phyloP scores from a whole-genome alignment of 106 monocot species.

The Triglochin maritima region DNA sequence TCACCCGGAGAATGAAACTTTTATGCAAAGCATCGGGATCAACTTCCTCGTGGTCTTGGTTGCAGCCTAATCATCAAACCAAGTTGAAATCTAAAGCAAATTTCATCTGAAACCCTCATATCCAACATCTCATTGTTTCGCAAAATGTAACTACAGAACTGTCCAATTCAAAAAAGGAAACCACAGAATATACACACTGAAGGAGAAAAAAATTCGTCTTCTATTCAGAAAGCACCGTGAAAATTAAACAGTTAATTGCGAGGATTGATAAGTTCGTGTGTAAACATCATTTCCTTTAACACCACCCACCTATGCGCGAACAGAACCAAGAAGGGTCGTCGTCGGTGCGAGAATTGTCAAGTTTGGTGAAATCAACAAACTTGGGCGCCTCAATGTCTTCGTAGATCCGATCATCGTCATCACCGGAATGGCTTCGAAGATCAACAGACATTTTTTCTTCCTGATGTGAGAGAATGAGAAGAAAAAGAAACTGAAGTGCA shows the following conservation, averaged over 20 bases:
- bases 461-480: too few relatives aligned
- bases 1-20: slow-evolving; percentile 55
- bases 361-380: slow-evolving; percentile 65
- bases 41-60: slow-evolving; percentile 65
- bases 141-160: neutral
- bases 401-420: slow-evolving; percentile 48
- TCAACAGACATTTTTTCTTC: too few relatives aligned
- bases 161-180: neutral
- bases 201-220: neutral
- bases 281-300: neutral
- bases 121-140: neutral
- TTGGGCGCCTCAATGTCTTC: slow-evolving; percentile 79
- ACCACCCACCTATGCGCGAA: slow-evolving; percentile 46
- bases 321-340: slow-evolving; percentile 73
- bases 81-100: too few relatives aligned
- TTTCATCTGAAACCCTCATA: neutral
- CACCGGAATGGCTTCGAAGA: neutral
- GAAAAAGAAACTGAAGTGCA: too few relatives aligned
- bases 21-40: slow-evolving; percentile 51
- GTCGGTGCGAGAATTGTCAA: slow-evolving; percentile 35
- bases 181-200: neutral
- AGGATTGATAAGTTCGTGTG: neutral
- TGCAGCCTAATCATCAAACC: slow-evolving; percentile 37
- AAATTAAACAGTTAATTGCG: neutral
- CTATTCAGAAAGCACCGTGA: neutral